A percentile compares a stretch with the other conserved stretches of the same genome.
These are phyloP conservation scores for Fusarium sp. DNA, from an alignment of 2,329 filamentous ascomycete genomes.

Conservation along the genomic window DNA sequence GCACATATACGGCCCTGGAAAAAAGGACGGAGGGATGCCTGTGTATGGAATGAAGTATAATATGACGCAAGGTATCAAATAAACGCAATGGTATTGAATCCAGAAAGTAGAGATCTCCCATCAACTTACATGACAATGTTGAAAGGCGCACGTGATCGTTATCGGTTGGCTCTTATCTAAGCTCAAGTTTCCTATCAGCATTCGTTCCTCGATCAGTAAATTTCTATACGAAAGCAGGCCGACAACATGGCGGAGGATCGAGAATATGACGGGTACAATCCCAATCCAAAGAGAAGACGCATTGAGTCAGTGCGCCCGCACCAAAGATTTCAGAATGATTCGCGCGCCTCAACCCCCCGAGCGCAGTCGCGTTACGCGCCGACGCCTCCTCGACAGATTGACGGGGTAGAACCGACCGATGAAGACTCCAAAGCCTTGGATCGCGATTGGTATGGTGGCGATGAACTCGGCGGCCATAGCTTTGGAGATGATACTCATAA, in stretches of 20 bases:
- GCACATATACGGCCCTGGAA: no score
- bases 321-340: constrained; percentile 51
- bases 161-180: constrained; percentile 4
- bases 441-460: constrained; percentile 92
- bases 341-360: constrained; percentile 52
- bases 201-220: background rate
- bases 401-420: constrained; percentile 72
- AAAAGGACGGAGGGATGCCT: no score
- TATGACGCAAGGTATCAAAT: no score
- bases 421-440: constrained; percentile 83
- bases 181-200: constrained; percentile 1
- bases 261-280: constrained; percentile 56
- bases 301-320: constrained; percentile 52
- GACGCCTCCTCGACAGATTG: constrained; percentile 54
- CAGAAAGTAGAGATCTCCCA: background rate
- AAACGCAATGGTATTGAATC: no score
- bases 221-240: constrained; percentile 3
- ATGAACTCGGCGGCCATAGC: constrained; percentile 83
- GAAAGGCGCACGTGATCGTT: constrained; percentile 11
- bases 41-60: no score
- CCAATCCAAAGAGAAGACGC: constrained; percentile 56
- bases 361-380: constrained; percentile 56
- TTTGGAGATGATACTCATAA: constrained; percentile 95
- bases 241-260: constrained; percentile 53
- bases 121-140: background rate